Base-by-base conservation (phyloP, 495 filamentous ascomycete species). In the Platismatia glauca region DNA sequence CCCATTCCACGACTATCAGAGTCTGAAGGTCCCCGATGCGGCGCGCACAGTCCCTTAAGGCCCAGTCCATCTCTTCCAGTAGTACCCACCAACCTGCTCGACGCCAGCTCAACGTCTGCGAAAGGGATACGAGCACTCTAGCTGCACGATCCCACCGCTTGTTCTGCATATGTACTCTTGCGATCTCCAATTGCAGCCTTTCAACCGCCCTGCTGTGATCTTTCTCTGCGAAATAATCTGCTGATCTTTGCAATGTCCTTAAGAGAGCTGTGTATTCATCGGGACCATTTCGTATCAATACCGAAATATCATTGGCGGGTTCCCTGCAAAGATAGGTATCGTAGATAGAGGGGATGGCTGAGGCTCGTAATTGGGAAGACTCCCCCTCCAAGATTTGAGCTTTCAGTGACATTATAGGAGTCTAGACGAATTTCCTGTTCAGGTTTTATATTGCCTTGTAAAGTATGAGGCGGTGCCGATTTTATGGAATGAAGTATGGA, bases 1-100 rank as follows among this genome's bases (percentile, higher is more conserved):
- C 93, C 84, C 91, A 93, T 59, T 90, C 86, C n/a, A 93, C 86
- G 41, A 83, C 81, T 34, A 96, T 70, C 13, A 92, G 74, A 18
- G 84, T 80, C 46, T 86, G 85, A 16, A 78, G 78, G 66, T 91
- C 84, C 16, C 84, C 81, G 16, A 79, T 71, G 57, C 80, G 79
- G 0, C 79, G 68, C 6, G 92, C 92, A 64, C 87, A 89, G 62
- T 89, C 79, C 66, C 90, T 82, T 46, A 96, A 76, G 13, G 80
- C 78, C 87, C 87, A 89, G 59, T 84, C 79, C 57, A 94, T 78
- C 52, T 87, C 85, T 70, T 85, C 84, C 60, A 89, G 84, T 48
- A 70, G 27, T 46, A 80, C 73, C 79, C 86, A 88, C 94, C 95
- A 97, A 22, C 88, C 85, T 66, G 95, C 87, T 39, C 72, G 74